These are phyloP conservation scores for Parafenestella ontariensis DNA, from an alignment of 2,329 filamentous ascomycete genomes.

Conservation along the genomic window DNA sequence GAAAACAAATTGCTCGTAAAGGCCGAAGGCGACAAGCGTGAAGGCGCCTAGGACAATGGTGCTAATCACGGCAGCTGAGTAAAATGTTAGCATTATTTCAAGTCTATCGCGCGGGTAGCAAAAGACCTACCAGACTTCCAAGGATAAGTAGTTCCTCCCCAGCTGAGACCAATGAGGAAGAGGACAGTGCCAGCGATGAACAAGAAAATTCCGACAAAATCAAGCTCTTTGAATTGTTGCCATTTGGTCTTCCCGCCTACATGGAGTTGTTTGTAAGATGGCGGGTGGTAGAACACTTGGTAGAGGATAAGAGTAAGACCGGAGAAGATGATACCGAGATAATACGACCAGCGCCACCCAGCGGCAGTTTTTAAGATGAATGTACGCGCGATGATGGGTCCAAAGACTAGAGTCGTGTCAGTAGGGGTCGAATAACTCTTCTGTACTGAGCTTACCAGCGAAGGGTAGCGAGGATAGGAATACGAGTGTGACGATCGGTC, in stretches of 20 bases:
- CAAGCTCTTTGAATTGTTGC: slow-evolving; percentile 44
- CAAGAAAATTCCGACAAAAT: slow-evolving; percentile 53
- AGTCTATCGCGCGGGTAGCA: no score
- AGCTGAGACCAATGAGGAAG: slow-evolving; percentile 54
- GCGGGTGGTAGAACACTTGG: slow-evolving; percentile 57
- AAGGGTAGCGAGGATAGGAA: slow-evolving; percentile 39
- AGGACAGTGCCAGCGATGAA: slow-evolving; percentile 52
- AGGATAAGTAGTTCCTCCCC: slow-evolving; percentile 45
- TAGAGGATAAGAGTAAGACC: slow-evolving; percentile 52
- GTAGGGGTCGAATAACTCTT: background rate
- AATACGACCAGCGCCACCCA: slow-evolving; percentile 56
- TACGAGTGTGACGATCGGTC: slow-evolving; percentile 25
- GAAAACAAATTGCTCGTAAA: slow-evolving; percentile 26
- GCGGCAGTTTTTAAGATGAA: slow-evolving; percentile 47
- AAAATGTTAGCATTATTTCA: no score
- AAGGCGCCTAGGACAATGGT: slow-evolving; percentile 31
- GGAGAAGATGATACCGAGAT: slow-evolving; percentile 56
- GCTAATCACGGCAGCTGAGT: no score
- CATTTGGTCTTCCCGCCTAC: slow-evolving; percentile 22
- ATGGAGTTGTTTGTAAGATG: slow-evolving; percentile 50
- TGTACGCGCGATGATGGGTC: slow-evolving; percentile 56
- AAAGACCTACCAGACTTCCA: slow-evolving; percentile 28
- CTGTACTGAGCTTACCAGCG: slow-evolving; percentile 6
- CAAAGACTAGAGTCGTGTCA: slow-evolving; percentile 39
- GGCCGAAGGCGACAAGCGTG: slow-evolving; percentile 15